Evolutionary conservation across 2,329 filamentous ascomycete genomes (phyloP), one percentile per base, ranked within the genome.

Genomic region (Pyrenophora teres): DNA sequence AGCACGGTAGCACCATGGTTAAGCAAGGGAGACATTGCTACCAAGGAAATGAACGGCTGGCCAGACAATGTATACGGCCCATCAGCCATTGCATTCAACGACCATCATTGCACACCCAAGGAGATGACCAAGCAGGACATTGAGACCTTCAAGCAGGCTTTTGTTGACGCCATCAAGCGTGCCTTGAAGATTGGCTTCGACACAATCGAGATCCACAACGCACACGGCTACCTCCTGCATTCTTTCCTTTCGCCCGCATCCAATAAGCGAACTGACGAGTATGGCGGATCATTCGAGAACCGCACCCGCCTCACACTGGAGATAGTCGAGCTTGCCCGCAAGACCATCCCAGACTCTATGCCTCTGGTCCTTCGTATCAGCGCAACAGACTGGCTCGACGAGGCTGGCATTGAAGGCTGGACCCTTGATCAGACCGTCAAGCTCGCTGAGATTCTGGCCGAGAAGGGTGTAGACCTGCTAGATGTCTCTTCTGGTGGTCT

Each of bases 401-500:
- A 81, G 50, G 79, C 81, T 41, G 78, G 78, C 1, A 60, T 73
- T 15, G 81, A 86, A 59, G 84, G 81, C 63, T 94, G 90, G 89
- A 87, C 81, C 0, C 60, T 84, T 2, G 80, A 85, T 13, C 81
- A 93, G 47, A 86, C 84, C 0, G 78, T 84, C 25, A 77, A 78
- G 41, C 80, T 94, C 1, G 87, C 89, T 0, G 69, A 78, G 68
- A 77, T 87, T 8, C 81, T 97, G 1, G 88, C 89, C 0, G 83
- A 81, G 0, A 78, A 81, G 10, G 92, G 92, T 25, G 82, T 96
- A 37, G 92, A 97, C 70, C 77, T 96, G 13, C 80, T 96, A 25
- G 92, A 97, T 70, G 84, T 96, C 50, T 91, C 87, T 62, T 87
- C 86, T 1, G 90, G 86, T 30, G 92, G 89, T 33, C 88, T 89